These are phyloP conservation scores for Mayamaea pseudoterrestris DNA, from an alignment of 108 stramenopile genomes.

Conservation along the genomic window DNA sequence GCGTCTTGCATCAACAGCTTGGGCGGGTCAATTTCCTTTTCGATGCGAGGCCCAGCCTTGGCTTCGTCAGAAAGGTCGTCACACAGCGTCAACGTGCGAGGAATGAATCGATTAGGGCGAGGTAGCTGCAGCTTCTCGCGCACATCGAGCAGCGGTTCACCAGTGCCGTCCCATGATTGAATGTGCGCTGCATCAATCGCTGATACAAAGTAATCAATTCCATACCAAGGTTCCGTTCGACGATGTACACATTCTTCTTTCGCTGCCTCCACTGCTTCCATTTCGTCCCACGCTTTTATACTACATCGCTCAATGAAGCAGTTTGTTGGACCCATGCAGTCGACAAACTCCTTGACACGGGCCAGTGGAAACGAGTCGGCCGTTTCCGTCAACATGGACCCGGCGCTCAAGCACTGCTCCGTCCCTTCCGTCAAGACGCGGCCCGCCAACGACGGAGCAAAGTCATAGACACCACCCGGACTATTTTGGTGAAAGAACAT, in stretches of 20 bases:
- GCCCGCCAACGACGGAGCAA: conserved; percentile 46
- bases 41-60: conserved; percentile 47
- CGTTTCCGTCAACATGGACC: conserved; percentile 59
- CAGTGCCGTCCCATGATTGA: neutral
- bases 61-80: conserved; percentile 63
- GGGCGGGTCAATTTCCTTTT: conserved; percentile 66
- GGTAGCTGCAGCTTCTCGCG: conserved; percentile 34
- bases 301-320: conserved; percentile 78
- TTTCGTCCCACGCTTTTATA: conserved; percentile 52
- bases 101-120: conserved; percentile 58
- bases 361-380: conserved; percentile 42
- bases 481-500: conserved; percentile 68
- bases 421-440: conserved; percentile 51
- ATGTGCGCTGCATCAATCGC: conserved; percentile 21
- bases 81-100: conserved; percentile 55
- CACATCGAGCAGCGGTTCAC: conserved; percentile 5
- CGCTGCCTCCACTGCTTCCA: conserved; percentile 17
- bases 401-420: conserved; percentile 45
- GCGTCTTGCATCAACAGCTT: conserved; percentile 38
- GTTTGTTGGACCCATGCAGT: conserved; percentile 36
- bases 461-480: conserved; percentile 55
- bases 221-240: conserved; percentile 68
- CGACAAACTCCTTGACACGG: conserved; percentile 21
- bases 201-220: conserved; percentile 51
- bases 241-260: no score